Percentiles rank a stretch among this genome's conserved stretches.
Conservation (phyloP, 495 filamentous ascomycete genomes). For the Oleoguttula mirabilis region DNA sequence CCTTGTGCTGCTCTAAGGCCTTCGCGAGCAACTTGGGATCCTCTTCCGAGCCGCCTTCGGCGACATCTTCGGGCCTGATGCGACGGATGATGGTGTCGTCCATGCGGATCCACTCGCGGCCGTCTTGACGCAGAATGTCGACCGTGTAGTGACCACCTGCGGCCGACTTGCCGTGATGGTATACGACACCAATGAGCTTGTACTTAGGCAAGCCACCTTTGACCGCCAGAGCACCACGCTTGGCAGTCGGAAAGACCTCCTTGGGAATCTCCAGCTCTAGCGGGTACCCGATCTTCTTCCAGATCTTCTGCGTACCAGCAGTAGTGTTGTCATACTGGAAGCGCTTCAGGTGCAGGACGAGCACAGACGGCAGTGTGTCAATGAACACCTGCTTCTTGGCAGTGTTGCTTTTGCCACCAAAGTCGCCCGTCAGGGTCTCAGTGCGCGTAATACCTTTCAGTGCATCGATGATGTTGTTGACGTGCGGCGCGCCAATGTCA, state of each 20-base stretch:
- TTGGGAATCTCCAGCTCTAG: conserved; percentile 86
- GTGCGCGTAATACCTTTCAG: conserved; percentile 70
- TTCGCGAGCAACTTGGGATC: conserved; percentile 57
- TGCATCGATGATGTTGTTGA: conserved; percentile 85
- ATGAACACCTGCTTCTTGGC: conserved; percentile 93
- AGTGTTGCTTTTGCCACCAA: conserved; percentile 56
- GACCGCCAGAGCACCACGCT: conserved; percentile 48
- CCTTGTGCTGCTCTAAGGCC: conserved; percentile 53
- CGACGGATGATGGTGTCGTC: conserved; percentile 88
- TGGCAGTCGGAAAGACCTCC: conserved; percentile 73
- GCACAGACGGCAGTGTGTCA: conserved; percentile 79
- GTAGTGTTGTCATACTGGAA: conserved; percentile 83
- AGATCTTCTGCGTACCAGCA: conserved; percentile 89
- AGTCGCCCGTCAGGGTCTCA: conserved; percentile 77
- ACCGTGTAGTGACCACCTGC: conserved; percentile 95
- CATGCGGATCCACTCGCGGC: conserved; percentile 84
- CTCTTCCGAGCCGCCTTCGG: conserved; percentile 70
- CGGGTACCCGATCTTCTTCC: conserved; percentile 95
- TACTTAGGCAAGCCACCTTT: conserved; percentile 67
- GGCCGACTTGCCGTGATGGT: conserved; percentile 93
- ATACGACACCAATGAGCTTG: conserved; percentile 79
- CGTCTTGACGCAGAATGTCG: conserved; percentile 87
- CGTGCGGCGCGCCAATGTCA: conserved; percentile 74
- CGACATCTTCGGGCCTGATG: conserved; percentile 79
- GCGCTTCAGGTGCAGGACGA: conserved; percentile 91